Percentiles rank a stretch among this genome's conserved stretches.
Conservation (phyloP, 2,329 filamentous ascomycete genomes). For the Lithohypha guttulata region DNA sequence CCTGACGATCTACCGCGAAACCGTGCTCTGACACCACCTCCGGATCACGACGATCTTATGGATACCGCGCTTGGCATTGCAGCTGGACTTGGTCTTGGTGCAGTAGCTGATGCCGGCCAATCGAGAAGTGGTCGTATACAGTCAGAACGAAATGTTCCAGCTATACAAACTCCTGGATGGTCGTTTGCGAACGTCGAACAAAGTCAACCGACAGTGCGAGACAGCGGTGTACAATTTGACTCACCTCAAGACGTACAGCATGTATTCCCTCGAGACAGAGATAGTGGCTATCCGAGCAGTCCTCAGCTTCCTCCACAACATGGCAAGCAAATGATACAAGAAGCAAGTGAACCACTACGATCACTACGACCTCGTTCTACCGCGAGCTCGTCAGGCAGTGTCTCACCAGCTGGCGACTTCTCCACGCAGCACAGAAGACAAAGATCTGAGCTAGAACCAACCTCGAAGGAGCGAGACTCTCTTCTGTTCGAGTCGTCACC, state of each 20-base stretch:
- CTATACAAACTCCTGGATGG: constrained; percentile 11
- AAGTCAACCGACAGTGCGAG: constrained; percentile 23
- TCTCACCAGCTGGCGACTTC: constrained; percentile 8
- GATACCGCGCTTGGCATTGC: constrained; percentile 21
- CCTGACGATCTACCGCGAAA: constrained; percentile 20
- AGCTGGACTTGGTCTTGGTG: constrained; percentile 19
- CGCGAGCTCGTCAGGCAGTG: constrained; percentile 21
- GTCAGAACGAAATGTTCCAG: constrained; percentile 9
- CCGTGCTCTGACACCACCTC: constrained; percentile 19
- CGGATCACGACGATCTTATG: constrained; percentile 21
- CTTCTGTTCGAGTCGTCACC: constrained; percentile 37
- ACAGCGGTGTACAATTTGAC: constrained; percentile 35
- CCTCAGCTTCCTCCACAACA: constrained; percentile 12
- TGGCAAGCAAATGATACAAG: constrained; percentile 3
- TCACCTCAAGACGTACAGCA: constrained; percentile 29
- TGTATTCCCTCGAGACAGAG: constrained; percentile 22
- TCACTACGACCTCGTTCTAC: constrained; percentile 18
- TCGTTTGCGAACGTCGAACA: constrained; percentile 16
- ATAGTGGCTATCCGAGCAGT: constrained; percentile 35
- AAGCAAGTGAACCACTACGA: constrained; percentile 11
- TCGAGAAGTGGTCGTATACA: constrained; percentile 5
- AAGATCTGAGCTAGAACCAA: constrained; percentile 32
- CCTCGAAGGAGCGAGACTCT: constrained; percentile 37
- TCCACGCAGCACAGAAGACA: constrained; percentile 17
- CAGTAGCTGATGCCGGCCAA: constrained; percentile 7